Evolutionary conservation across 176 grass and related monocot species (phyloP), one percentile per base, ranked within the genome.

Genomic region (Secale cereale): DNA sequence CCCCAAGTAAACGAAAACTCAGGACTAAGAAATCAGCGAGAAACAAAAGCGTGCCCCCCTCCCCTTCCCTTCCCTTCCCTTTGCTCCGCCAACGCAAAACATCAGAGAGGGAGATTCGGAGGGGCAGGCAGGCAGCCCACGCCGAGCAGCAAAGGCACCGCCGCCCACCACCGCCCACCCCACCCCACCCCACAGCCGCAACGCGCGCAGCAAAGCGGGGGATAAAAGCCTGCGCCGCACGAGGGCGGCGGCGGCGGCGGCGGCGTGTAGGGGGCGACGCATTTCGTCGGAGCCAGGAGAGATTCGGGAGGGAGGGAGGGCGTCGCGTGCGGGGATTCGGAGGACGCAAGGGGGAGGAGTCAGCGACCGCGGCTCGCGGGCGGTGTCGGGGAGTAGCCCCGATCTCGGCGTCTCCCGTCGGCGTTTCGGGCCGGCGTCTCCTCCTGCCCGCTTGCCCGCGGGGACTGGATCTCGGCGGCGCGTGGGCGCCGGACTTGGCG

Each of bases 381-480:
- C 54, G 54, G 7, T 57, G 19, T 57, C 20, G 54, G 54, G 19
- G 54, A 52, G 48, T 1, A 0, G 2, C 48, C 16, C 48, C 48
- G 48, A 52, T 52, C 48, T 52, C 48, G 9, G 32, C 22, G 6
- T 41, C 11, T 63, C 35, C 73, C 25, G 22, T 19, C 6, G 45
- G 74, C 28, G 74, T 10, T 81, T 56, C 64, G 65, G 77, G 9
- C n/a, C 23, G 59, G 20, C 59, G 59, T n/a, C 35, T 39, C 17
- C 54, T 57, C 54, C 7, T 0, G 19, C 54, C 54, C 0, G 50
- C 48, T 0, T 3, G 41, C 1, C 45, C 50, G 36, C 17, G 83
- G 74, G 54, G 83, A 69, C 57, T 78, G 74, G 83, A 85, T 85
- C 83, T 85, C 74, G 59, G 13, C 70, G 27, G 37, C 81, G 43